Conservation (phyloP, 1,284 basidiomycete species). For the Microstroma glucosiphilum region DNA sequence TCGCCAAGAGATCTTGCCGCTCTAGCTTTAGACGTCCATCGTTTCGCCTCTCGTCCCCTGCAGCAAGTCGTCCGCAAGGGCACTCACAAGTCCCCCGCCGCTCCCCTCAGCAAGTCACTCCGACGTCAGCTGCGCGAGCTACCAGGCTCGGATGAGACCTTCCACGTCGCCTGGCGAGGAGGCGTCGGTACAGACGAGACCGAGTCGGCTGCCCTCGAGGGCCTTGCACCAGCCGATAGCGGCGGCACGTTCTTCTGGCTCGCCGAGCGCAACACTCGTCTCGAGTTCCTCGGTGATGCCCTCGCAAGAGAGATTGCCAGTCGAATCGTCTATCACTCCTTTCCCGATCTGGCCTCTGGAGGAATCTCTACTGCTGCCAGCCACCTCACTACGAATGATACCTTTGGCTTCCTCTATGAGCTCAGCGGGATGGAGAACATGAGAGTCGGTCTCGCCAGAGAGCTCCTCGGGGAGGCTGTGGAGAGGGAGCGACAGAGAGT, state of each 20-base stretch:
- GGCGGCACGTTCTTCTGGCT: neutral
- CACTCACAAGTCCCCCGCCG: neutral
- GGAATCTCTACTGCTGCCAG: neutral
- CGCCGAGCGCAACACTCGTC: neutral
- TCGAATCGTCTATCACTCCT: neutral
- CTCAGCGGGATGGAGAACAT: neutral
- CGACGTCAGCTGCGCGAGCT: neutral
- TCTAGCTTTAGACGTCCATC: conserved; percentile 2
- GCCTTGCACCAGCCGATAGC: too few species aligned
- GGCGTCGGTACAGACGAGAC: neutral
- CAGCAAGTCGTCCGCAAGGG: neutral
- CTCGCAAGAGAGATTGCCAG: neutral
- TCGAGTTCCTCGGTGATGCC: conserved; percentile 1
- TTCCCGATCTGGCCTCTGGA: conserved; percentile 3
- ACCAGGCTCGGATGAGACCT: neutral
- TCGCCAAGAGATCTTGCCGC: conserved; percentile 1
- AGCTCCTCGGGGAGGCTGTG: neutral
- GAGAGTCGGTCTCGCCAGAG: neutral
- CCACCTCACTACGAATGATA: conserved; percentile 1
- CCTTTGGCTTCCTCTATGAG: conserved; percentile 8
- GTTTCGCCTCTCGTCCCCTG: conserved; percentile 1
- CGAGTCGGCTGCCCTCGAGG: neutral
- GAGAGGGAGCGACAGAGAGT: neutral
- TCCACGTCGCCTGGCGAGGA: neutral
- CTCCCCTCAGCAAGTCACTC: neutral